Evolutionary conservation across 257 asterid genomes (phyloP).

Genomic region (Solanum tacnaense): DNA sequence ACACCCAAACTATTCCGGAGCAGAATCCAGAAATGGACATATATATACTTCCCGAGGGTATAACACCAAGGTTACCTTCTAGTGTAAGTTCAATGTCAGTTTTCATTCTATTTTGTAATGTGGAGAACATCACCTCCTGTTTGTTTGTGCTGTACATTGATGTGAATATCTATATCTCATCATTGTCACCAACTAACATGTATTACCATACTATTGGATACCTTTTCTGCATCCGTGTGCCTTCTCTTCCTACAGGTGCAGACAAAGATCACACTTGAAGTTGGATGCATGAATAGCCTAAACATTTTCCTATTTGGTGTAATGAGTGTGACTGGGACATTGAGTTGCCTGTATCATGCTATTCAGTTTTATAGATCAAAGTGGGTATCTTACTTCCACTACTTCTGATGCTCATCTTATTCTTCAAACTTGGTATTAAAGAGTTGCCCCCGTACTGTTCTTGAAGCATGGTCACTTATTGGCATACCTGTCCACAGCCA

Average conservation of each 20-base stretch:
- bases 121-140: not conserved
- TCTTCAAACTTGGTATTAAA: not conserved
- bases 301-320: not conserved
- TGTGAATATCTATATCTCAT: not conserved
- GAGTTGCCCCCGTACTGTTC: not conserved
- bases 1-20: conserved; percentile 58
- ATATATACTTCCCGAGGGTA: conserved; percentile 47
- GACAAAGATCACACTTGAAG: not conserved
- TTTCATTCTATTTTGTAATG: not conserved
- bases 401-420: not conserved
- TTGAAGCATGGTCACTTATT: not conserved
- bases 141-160: not conserved
- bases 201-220: not conserved
- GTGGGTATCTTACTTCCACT: not conserved
- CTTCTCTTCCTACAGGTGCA: not conserved
- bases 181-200: not conserved
- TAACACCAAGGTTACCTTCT: conserved; percentile 16
- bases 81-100: conserved; percentile 34
- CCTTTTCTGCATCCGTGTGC: not conserved
- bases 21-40: conserved; percentile 32
- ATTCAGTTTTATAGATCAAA: not conserved
- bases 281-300: not conserved
- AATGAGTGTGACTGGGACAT: not conserved
- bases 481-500: not conserved
- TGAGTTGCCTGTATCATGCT: not conserved